phyloP scores from a whole-genome alignment of 2,329 filamentous ascomycete species.

The Cladophialophora immunda region DNA sequence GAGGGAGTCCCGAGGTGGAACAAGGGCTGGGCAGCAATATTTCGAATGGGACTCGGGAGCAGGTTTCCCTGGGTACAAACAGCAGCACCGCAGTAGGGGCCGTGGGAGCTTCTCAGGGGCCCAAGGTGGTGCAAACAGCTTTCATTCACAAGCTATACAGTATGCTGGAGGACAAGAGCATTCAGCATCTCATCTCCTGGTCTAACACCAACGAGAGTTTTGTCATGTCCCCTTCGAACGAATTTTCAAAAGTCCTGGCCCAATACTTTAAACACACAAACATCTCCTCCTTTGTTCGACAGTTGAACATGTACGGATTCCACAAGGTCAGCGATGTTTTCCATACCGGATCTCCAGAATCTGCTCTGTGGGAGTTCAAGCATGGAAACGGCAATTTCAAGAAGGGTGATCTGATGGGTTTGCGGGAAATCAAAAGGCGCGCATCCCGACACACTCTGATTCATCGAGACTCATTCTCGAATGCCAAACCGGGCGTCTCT shows the following conservation, averaged over 20 bases:
- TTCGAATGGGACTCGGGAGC: conserved; percentile 44
- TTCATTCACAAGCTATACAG: conserved; percentile 99
- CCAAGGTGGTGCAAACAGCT: conserved; percentile 97
- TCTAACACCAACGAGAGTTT: conserved; percentile 94
- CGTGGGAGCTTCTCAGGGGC: conserved; percentile 76
- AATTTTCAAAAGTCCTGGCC: conserved; percentile 96
- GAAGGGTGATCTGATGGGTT: conserved; percentile 85
- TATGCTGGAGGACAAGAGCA: conserved; percentile 94
- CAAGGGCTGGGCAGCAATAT: conserved; percentile 43
- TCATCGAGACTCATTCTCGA: conserved; percentile 86
- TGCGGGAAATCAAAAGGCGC: conserved; percentile 94
- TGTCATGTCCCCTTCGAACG: conserved; percentile 96
- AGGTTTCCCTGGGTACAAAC: conserved; percentile 24
- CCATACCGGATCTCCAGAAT: conserved; percentile 91
- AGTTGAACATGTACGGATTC: conserved; percentile 99
- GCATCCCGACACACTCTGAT: conserved; percentile 93
- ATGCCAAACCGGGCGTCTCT: conserved; percentile 76
- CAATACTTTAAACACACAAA: conserved; percentile 99
- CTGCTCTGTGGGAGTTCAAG: conserved; percentile 97
- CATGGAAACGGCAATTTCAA: conserved; percentile 98
- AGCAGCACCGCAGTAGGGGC: conserved; percentile 45
- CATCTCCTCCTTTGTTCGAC: conserved; percentile 96
- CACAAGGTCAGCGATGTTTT: conserved; percentile 99
- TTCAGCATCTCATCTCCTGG: conserved; percentile 97
- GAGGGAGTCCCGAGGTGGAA: conserved; percentile 57